Percentiles rank a stretch among this genome's conserved stretches.
phyloP scores from a whole-genome alignment of 495 filamentous ascomycete genomes.

The Daldinia childiae region DNA sequence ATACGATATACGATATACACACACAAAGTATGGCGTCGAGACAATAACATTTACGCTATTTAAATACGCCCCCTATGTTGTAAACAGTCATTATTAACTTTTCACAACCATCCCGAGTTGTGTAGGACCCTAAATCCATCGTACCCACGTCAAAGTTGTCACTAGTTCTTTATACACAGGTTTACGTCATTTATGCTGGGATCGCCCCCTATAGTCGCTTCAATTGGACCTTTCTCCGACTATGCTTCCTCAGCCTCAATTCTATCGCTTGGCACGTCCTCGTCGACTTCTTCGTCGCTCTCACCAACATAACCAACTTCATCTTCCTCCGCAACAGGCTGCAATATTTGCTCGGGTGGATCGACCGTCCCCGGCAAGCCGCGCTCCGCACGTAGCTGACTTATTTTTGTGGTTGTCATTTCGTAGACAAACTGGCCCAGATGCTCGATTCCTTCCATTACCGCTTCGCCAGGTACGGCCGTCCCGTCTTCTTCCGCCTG shows the following conservation, averaged over 20 bases:
- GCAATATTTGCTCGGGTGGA: slow-evolving; percentile 20
- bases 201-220: background rate
- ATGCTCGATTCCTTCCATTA: slow-evolving; percentile 93
- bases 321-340: slow-evolving; percentile 52
- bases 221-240: slow-evolving; percentile 4
- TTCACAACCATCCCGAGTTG: background rate
- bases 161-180: background rate
- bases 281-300: slow-evolving; percentile 55
- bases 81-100: background rate
- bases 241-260: slow-evolving; percentile 20
- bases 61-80: background rate
- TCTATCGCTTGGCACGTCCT: slow-evolving; percentile 21
- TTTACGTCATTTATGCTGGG: slow-evolving; percentile 13
- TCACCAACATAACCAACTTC: slow-evolving; percentile 47
- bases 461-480: slow-evolving; percentile 57
- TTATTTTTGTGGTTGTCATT: slow-evolving; percentile 88
- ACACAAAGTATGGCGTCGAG: background rate
- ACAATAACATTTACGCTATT: background rate
- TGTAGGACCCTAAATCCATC: background rate
- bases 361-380: slow-evolving; percentile 44
- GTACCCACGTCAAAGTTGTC: background rate
- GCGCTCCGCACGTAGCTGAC: slow-evolving; percentile 57
- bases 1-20: no score
- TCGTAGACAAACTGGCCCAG: slow-evolving; percentile 96
- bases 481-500: slow-evolving; percentile 67